phyloP scores from a whole-genome alignment of 305 asterid species.

The Rubia tinctorum region DNA sequence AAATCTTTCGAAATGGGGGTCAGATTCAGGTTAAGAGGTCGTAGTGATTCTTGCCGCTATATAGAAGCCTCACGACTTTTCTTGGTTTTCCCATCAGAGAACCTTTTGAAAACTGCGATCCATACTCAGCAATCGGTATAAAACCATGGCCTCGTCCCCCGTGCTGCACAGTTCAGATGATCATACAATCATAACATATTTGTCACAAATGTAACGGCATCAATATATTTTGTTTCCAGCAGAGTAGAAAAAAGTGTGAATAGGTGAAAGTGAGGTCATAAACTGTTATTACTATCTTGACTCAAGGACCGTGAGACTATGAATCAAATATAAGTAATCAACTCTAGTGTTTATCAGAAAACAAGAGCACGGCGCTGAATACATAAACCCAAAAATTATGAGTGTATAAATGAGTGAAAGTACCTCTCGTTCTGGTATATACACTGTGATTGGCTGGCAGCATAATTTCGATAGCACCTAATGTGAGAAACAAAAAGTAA shows the following conservation, averaged over 20 bases:
- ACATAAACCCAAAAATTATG: background rate
- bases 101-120: slow-evolving; percentile 55
- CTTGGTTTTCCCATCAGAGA: slow-evolving; percentile 38
- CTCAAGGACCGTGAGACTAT: background rate
- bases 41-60: slow-evolving; percentile 79
- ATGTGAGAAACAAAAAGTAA: slow-evolving; percentile 1
- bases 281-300: too few relatives aligned
- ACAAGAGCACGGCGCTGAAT: background rate
- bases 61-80: slow-evolving; percentile 67
- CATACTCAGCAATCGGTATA: slow-evolving; percentile 93
- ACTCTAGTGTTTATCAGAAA: background rate
- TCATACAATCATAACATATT: background rate
- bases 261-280: too few relatives aligned
- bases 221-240: background rate
- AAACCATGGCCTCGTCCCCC: slow-evolving; percentile 76
- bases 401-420: slow-evolving; percentile 14
- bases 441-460: slow-evolving; percentile 79
- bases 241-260: too few relatives aligned
- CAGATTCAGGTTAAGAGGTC: slow-evolving; percentile 62
- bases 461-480: slow-evolving; percentile 90
- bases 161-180: slow-evolving; percentile 45
- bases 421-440: slow-evolving; percentile 92
- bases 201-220: background rate
- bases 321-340: background rate
- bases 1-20: too few relatives aligned